Conservation (phyloP, 805 yeast genomes). For the Candida rishiriensis region DNA sequence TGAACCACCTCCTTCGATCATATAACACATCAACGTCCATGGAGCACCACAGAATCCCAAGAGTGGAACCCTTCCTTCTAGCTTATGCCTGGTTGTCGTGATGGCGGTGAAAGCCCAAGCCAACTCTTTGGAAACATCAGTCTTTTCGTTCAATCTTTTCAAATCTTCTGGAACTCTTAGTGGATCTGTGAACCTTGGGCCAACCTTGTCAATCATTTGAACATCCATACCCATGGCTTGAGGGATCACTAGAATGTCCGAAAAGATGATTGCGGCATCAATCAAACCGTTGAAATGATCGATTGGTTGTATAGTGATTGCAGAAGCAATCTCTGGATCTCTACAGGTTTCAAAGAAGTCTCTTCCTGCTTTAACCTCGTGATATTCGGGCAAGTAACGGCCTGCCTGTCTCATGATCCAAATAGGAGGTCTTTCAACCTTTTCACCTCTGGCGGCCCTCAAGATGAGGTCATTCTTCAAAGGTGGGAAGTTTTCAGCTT, state of each 20-base stretch:
- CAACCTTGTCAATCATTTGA: constrained; percentile 89
- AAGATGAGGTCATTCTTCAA: constrained; percentile 85
- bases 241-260: constrained; percentile 93
- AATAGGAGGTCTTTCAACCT: constrained; percentile 93
- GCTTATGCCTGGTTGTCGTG: constrained; percentile 78
- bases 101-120: constrained; percentile 97
- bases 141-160: constrained; percentile 45
- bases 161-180: constrained; percentile 71
- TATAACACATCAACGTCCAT: constrained; percentile 93
- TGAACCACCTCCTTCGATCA: constrained; percentile 97
- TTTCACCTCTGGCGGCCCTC: constrained; percentile 87
- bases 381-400: constrained; percentile 86
- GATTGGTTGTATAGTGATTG: constrained; percentile 92
- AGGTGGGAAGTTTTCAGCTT: constrained; percentile 50
- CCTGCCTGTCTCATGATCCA: constrained; percentile 99
- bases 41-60: constrained; percentile 98
- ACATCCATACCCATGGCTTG: constrained; percentile 98
- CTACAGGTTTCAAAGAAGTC: constrained; percentile 96
- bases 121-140: constrained; percentile 70
- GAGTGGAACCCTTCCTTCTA: constrained; percentile 88
- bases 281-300: constrained; percentile 83
- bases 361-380: constrained; percentile 74
- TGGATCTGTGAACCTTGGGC: constrained; percentile 91
- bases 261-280: constrained; percentile 96
- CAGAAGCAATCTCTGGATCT: constrained; percentile 90